These are phyloP conservation scores for Fusarium sp. DNA, from an alignment of 2,329 filamentous ascomycete species.

Conservation along the genomic window DNA sequence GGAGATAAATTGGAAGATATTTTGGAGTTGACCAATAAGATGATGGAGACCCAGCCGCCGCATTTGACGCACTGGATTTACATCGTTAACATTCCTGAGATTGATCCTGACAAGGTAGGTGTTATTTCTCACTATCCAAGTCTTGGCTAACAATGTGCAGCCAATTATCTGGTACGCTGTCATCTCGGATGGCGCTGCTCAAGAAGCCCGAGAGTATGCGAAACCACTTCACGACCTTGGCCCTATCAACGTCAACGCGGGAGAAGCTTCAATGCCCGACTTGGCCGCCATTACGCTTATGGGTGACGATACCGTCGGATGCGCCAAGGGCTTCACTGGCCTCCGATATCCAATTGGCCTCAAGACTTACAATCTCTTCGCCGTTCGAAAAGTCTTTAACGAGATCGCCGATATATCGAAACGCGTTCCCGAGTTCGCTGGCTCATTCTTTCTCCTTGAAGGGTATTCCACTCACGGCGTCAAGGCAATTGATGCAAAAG, in stretches of 20 bases:
- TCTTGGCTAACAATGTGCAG: conserved; percentile 19
- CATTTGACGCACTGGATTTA: conserved; percentile 32
- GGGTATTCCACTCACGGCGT: conserved; percentile 53
- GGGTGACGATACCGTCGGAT: conserved; percentile 48
- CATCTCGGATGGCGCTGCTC: conserved; percentile 52
- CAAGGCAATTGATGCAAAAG: background rate
- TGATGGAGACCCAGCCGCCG: conserved; percentile 28
- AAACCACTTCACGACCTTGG: conserved; percentile 54
- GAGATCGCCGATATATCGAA: conserved; percentile 43
- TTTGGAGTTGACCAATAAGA: conserved; percentile 20
- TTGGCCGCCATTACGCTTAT: conserved; percentile 55
- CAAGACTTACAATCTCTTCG: conserved; percentile 46
- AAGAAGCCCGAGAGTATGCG: conserved; percentile 51
- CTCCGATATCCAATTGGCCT: conserved; percentile 57
- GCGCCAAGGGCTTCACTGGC: conserved; percentile 54
- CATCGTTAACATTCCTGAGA: conserved; percentile 27
- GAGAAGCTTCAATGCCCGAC: conserved; percentile 54
- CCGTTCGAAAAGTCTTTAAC: conserved; percentile 44
- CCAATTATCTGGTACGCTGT: conserved; percentile 54
- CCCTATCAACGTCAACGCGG: conserved; percentile 46
- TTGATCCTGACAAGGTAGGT: conserved; percentile 16
- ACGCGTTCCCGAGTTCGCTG: conserved; percentile 20
- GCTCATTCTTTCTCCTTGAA: conserved; percentile 63
- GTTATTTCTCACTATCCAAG: rapidly evolving
- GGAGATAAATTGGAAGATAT: conserved; percentile 34